These are phyloP conservation scores for Alternaria longipes DNA, from an alignment of 2,329 filamentous ascomycete genomes.

Conservation along the genomic window DNA sequence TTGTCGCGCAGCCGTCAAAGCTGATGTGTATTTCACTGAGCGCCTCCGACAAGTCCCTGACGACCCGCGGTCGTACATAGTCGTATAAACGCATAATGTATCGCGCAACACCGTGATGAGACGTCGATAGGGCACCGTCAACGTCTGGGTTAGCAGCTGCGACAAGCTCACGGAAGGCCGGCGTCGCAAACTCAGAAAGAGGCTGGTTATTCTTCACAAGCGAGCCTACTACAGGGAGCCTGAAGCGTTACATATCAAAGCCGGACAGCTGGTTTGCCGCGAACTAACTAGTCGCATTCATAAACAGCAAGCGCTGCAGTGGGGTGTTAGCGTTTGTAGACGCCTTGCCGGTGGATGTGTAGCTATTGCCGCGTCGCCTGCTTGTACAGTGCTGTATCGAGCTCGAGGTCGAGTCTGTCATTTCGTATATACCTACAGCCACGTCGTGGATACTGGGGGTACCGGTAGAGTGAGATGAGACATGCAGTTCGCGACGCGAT, in stretches of 20 bases:
- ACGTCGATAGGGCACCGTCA: neutral
- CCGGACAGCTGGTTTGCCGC: neutral
- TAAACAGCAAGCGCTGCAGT: too few relatives aligned
- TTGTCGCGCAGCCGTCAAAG: slow-evolving; percentile 10
- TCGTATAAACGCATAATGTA: neutral
- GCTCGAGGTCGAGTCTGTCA: too few relatives aligned
- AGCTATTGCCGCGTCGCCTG: too few relatives aligned
- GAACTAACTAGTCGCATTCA: too few relatives aligned
- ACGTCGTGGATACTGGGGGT: too few relatives aligned
- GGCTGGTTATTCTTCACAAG: slow-evolving; percentile 10
- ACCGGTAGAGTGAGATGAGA: fast-evolving
- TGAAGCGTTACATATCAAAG: slow-evolving; percentile 6
- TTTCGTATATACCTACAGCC: too few relatives aligned
- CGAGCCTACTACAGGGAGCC: neutral
- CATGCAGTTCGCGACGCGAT: too few relatives aligned
- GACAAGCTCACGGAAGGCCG: neutral
- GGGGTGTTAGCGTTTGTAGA: too few relatives aligned
- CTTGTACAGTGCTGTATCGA: fast-evolving
- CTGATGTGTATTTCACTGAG: neutral
- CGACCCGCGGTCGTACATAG: neutral
- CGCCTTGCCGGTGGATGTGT: too few relatives aligned
- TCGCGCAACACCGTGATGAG: neutral
- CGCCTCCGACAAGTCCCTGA: neutral
- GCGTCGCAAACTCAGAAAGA: slow-evolving; percentile 7
- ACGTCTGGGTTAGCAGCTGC: neutral